Base-by-base conservation (phyloP, 768 basidiomycete genomes). In the Mycena albidolilacea region DNA sequence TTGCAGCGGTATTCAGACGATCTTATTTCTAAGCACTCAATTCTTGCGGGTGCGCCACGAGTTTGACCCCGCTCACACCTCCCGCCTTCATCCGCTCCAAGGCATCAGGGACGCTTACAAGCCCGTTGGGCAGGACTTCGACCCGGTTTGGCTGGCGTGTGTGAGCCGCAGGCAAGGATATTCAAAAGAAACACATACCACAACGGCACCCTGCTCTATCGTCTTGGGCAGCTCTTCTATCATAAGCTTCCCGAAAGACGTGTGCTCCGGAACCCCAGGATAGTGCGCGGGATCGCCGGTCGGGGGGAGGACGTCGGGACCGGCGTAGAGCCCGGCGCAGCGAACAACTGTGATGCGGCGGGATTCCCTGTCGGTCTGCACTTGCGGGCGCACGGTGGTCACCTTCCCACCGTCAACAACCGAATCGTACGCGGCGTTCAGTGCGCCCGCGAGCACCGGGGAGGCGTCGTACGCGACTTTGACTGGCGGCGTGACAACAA, bases 41-140 rank as follows among this genome's bases (percentile, higher is more conserved):
- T 52, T 86, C 84, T 76, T 82, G 82, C 5, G 85, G 84, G 65
- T 76, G 82, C 68, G 78, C 77, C 58, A 85, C 80, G 38, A 86
- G 74, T 75, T 85, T 85, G 44, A 81, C 78, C 1, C 83, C 84
- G 67, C 83, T 84, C 44, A 85, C 82, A 72, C 78, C 77, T 30
- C 82, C 81, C 7, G 78, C 74, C 69, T 79, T 75, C 74, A 87
- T 78, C 58, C 82, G 78, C 78, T 79, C 80, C 59, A 87, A 72
- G 41, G 80, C 86, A 35, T 78, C 71, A 46, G 76, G 77, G 69
- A 87, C 82, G 17, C 81, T 85, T 37, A 77, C 79, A 35, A 86
- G 80, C 17, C 86, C 85, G 14, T 80, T 79, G 0, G 82, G 78
- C 17, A 86, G 59, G 38, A 80, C 67, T 64, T 86, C 85, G 12